These are phyloP conservation scores for Chaetomium globosum DNA, from an alignment of 2,329 filamentous ascomycete species.

Conservation along the genomic window DNA sequence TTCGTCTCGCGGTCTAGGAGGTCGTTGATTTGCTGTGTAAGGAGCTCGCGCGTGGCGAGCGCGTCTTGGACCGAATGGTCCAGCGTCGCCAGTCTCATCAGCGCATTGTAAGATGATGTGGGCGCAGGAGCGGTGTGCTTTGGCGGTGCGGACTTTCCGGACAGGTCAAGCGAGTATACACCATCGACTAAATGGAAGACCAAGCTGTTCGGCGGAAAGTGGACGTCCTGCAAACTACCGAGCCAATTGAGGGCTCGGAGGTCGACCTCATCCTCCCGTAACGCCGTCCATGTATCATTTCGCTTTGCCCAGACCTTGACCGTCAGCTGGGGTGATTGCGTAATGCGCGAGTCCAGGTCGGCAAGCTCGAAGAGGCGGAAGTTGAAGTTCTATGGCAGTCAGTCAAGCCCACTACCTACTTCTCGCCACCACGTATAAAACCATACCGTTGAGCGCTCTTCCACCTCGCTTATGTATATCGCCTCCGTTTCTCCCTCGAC, in stretches of 20 bases:
- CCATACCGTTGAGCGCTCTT: conserved; percentile 69
- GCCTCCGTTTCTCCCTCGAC: conserved; percentile 67
- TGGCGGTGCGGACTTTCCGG: conserved; percentile 52
- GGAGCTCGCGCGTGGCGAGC: conserved; percentile 70
- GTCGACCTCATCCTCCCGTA: conserved; percentile 73
- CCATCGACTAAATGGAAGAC: conserved; percentile 85
- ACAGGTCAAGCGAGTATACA: conserved; percentile 78
- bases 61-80: conserved; percentile 92
- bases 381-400: conserved; percentile 69
- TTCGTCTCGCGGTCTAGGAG: conserved; percentile 50
- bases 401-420: neutral
- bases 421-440: neutral
- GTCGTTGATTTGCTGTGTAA: conserved; percentile 77
- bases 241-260: conserved; percentile 77
- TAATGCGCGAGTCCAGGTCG: conserved; percentile 62
- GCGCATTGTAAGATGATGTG: conserved; percentile 80
- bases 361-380: conserved; percentile 83
- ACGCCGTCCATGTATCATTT: conserved; percentile 58
- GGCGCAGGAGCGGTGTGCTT: conserved; percentile 56
- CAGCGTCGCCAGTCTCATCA: conserved; percentile 86
- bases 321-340: conserved; percentile 65
- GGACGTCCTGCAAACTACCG: conserved; percentile 68
- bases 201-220: conserved; percentile 78
- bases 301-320: conserved; percentile 74
- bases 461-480: conserved; percentile 86